Evolutionary conservation across 306 rosid species (phyloP).

Genomic region (Quercus bicolor): DNA sequence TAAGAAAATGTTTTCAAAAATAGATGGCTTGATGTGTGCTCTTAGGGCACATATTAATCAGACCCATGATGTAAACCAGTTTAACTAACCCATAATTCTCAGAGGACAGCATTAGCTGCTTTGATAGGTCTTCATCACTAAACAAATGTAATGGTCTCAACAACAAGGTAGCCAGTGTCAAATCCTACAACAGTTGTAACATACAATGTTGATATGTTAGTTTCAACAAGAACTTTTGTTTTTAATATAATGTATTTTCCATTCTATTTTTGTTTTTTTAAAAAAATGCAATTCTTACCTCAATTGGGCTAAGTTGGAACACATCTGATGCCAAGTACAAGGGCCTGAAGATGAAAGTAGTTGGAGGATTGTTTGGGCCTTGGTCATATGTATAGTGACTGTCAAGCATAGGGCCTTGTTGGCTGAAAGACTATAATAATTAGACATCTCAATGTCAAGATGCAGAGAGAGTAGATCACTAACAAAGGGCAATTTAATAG

Average conservation of each 20-base stretch:
- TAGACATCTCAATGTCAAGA: not conserved
- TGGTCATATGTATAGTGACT: conserved; percentile 14
- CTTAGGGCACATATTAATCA: too few relatives aligned
- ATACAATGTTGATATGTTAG: not conserved
- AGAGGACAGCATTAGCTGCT: conserved; percentile 4
- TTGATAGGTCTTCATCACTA: conserved; percentile 19
- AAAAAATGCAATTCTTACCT: not conserved
- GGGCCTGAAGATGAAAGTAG: conserved; percentile 26
- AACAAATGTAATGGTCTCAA: conserved; percentile 35
- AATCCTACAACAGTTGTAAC: conserved; percentile 20
- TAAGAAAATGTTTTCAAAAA: too few relatives aligned
- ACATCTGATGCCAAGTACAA: conserved; percentile 1
- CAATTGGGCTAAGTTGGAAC: conserved; percentile 23
- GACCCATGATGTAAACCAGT: conserved; percentile 23
- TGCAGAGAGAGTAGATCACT: too few relatives aligned
- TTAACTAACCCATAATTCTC: conserved; percentile 31
- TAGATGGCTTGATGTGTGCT: too few relatives aligned
- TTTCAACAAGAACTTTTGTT: too few relatives aligned
- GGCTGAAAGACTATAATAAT: not conserved
- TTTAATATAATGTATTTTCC: not conserved
- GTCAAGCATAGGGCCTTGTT: conserved; percentile 10
- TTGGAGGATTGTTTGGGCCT: conserved; percentile 33
- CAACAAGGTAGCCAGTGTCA: conserved; percentile 23
- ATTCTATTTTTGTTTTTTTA: not conserved
- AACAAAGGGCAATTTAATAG: too few relatives aligned